phyloP scores from a whole-genome alignment of 768 basidiomycete species.

The Gymnopilus junonius region DNA sequence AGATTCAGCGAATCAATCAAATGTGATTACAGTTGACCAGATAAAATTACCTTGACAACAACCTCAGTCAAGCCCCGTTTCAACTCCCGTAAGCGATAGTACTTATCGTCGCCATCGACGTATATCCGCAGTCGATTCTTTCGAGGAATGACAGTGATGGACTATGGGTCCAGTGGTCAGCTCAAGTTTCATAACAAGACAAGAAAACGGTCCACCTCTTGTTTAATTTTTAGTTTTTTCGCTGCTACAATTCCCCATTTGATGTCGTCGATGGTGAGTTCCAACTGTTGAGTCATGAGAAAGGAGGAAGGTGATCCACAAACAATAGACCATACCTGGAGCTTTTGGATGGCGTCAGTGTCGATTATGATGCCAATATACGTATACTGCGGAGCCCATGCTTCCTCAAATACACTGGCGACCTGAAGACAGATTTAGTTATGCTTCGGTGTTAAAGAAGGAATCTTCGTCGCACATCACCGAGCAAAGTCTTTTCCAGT shows the following conservation, averaged over 20 bases:
- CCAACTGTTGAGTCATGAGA: conserved; percentile 59
- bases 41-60: conserved; percentile 81
- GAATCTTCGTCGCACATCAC: conserved; percentile 68
- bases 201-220: conserved; percentile 54
- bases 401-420: conserved; percentile 91
- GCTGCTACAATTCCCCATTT: conserved; percentile 88
- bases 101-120: conserved; percentile 77
- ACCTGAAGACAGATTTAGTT: conserved; percentile 52
- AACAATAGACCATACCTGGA: conserved; percentile 61
- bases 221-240: conserved; percentile 92
- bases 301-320: not conserved
- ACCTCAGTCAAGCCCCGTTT: conserved; percentile 84
- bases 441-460: not conserved
- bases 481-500: conserved; percentile 91
- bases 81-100: conserved; percentile 82
- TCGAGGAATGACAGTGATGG: conserved; percentile 76
- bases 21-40: not conserved
- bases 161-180: conserved; percentile 40
- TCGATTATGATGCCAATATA: conserved; percentile 95
- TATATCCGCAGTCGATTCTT: conserved; percentile 81
- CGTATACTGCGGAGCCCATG: conserved; percentile 91
- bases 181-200: not conserved
- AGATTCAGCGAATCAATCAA: not conserved
- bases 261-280: conserved; percentile 90
- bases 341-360: conserved; percentile 81